These are phyloP conservation scores for Gigaspora rosea DNA, from an alignment of 192 early-diverging fungal genomes.

Conservation along the genomic window DNA sequence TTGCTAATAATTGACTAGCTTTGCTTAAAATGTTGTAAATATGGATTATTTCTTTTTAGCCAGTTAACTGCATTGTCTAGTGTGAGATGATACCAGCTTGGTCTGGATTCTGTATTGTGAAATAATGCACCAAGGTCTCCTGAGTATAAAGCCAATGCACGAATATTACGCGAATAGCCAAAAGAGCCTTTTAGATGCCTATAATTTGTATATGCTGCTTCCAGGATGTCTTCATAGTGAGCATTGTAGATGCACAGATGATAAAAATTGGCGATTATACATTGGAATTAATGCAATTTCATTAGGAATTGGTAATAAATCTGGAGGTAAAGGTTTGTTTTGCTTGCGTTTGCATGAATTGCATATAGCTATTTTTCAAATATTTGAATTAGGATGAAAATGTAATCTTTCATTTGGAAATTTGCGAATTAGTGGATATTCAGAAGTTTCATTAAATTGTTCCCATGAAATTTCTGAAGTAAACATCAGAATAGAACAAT, in stretches of 20 bases:
- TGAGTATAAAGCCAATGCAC: conserved; percentile 9
- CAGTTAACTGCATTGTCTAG: not conserved
- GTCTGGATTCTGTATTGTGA: not conserved
- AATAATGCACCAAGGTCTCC: not conserved
- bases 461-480: not conserved
- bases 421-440: too few relatives aligned
- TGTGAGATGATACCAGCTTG: not conserved
- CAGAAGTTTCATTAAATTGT: not conserved
- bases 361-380: not conserved
- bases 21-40: not conserved
- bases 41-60: not conserved
- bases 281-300: not conserved
- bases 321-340: not conserved
- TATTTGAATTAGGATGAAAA: not conserved
- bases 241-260: not conserved
- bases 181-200: not conserved
- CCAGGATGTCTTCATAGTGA: not conserved
- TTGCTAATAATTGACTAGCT: not conserved
- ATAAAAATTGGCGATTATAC: not conserved
- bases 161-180: not conserved
- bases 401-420: too few relatives aligned
- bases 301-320: not conserved
- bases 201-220: conserved; percentile 14
- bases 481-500: not conserved
- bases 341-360: not conserved